Evolutionary conservation across 495 filamentous ascomycete species (phyloP).

Genomic region (Neurospora sp.): DNA sequence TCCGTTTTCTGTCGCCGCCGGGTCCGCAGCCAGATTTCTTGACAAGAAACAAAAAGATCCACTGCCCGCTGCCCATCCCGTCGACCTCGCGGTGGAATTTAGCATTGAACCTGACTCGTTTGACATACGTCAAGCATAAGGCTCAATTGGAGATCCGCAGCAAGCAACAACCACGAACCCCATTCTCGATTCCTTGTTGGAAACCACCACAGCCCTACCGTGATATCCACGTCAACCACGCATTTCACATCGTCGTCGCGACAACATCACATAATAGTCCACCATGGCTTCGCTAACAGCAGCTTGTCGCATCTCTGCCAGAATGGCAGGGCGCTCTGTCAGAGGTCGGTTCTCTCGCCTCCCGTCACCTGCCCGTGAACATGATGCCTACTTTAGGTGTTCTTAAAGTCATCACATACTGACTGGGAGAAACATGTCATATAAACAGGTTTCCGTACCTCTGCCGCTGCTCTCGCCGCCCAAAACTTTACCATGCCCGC

Average conservation of each 20-base stretch:
- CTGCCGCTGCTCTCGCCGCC: constrained; percentile 49
- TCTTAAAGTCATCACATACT: not conserved
- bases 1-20: not conserved
- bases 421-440: not conserved
- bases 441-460: constrained; percentile 50
- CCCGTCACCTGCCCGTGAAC: constrained; percentile 1
- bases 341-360: constrained; percentile 33
- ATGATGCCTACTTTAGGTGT: not conserved
- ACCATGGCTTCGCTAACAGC: constrained; percentile 44
- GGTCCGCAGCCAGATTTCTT: not conserved
- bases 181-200: not conserved
- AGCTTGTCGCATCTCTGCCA: constrained; percentile 39
- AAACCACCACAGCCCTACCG: not conserved
- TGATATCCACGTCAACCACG: not conserved
- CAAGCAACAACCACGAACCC: not conserved
- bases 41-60: not conserved
- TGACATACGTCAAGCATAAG: not conserved
- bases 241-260: not conserved
- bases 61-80: not conserved
- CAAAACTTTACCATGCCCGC: constrained; percentile 80
- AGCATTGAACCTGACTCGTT: not conserved
- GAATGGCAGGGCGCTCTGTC: constrained; percentile 34
- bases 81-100: not conserved
- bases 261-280: not conserved
- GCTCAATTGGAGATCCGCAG: not conserved